These are phyloP conservation scores for Colletotrichum costaricense DNA, from an alignment of 2,329 filamentous ascomycete genomes.

Conservation along the genomic window DNA sequence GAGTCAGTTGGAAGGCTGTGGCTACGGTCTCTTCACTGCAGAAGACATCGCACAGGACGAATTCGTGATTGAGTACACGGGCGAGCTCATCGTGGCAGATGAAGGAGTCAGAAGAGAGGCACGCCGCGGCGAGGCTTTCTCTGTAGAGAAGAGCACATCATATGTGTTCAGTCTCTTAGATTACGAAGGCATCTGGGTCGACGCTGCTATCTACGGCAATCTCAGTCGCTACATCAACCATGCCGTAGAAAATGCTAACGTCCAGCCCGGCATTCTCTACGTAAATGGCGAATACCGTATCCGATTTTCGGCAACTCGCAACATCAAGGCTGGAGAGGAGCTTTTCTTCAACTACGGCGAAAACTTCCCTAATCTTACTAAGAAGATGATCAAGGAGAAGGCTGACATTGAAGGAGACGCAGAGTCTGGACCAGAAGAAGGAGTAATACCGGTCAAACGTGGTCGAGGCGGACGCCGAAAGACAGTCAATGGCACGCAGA, in stretches of 20 bases:
- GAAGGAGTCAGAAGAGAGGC: slow-evolving; percentile 78
- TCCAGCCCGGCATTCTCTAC: slow-evolving; percentile 73
- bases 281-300: slow-evolving; percentile 83
- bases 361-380: slow-evolving; percentile 71
- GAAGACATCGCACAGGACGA: slow-evolving; percentile 74
- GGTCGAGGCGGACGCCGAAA: slow-evolving; percentile 22
- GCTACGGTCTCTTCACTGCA: slow-evolving; percentile 80
- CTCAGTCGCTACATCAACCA: slow-evolving; percentile 89
- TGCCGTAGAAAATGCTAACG: slow-evolving; percentile 66
- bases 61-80: slow-evolving; percentile 85
- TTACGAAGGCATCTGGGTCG: slow-evolving; percentile 74
- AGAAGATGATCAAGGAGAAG: slow-evolving; percentile 60
- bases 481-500: slow-evolving; percentile 4
- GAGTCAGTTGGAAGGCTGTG: slow-evolving; percentile 75
- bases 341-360: slow-evolving; percentile 86
- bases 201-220: slow-evolving; percentile 82
- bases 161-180: slow-evolving; percentile 72
- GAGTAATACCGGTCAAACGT: slow-evolving; percentile 7
- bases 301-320: slow-evolving; percentile 74
- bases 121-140: slow-evolving; percentile 68
- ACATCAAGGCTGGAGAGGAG: slow-evolving; percentile 79
- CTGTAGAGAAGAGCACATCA: slow-evolving; percentile 71
- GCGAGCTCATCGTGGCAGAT: slow-evolving; percentile 78
- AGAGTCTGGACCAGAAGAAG: slow-evolving; percentile 13
- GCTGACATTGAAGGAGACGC: slow-evolving; percentile 41